Base-by-base conservation (phyloP, 331 rosid genomes). In the Saraca asoca region DNA sequence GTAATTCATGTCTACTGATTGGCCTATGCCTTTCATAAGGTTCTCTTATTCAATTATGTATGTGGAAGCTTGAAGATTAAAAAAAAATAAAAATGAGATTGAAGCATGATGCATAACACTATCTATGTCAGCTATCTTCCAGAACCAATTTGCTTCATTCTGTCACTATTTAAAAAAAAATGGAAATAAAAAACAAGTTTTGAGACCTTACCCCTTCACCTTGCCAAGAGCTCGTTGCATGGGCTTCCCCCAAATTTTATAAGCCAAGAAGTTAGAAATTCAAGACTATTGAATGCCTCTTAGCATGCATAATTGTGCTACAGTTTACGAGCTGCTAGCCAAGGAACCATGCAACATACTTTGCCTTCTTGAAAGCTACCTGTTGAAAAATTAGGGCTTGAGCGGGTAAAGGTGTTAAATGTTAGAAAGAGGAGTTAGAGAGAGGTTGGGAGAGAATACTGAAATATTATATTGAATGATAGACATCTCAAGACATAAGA, bases 1-100 rank as follows among this genome's bases (percentile, higher is more conserved):
- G 98, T 80, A 59, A 81, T 80, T 49, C 38, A 1, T 46, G 5
- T 78, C 11, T 61, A 4, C 50, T 51, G 33, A 31, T 45, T 56
- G 54, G 16, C 61, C 58, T 70, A 1, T 37, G 55, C 59, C 37
- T 69, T 44, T 57, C 9, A 38, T 62, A 51, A 19, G 53, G 54
- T 44, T 6, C 49, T 9, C 49, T 0, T 12, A 12, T 44, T 44
- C 6, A 29, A 6, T 62, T 62, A 19, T 44, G 35, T 14, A 45
- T 42, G 13, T 52, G 53, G 45, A 45, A 52, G 43, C 52, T 70
- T 64, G 48, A 62, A 62, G 12, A 61, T 51, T n/a, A n/a, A n/a
- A n/a, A n/a, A n/a, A n/a, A n/a, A 10, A 51, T 74, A 46, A 58
- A 51, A 14, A 15, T 54, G 52, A 56, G 8, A 68, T 45, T 67